Percentiles rank a stretch among this genome's conserved stretches.
These are phyloP conservation scores for sweet orange (Citrus sinensis) DNA, from an alignment of 345 rosid species.

Conservation along the genomic window DVS_A1.0 CM039162.1:20006501-20007000, in stretches of 20 bases:
- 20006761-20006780: no score
- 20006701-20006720: not conserved
- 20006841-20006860: not conserved
- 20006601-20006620: conserved; percentile 40
- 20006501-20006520: not conserved
- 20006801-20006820: no score
- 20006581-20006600: not conserved
- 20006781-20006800: not conserved
- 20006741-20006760: not conserved
- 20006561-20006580: not conserved
- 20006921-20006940: not conserved
- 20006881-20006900: not conserved
- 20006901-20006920: not conserved
- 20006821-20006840: not conserved
- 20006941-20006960: not conserved
- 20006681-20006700: conserved; percentile 47
- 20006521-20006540: not conserved
- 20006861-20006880: not conserved
- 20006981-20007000: conserved; percentile 60
- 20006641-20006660: conserved; percentile 79
- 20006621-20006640: conserved; percentile 90
- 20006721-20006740: not conserved
- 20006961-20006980: conserved; percentile 58
- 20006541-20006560: not conserved
- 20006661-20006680: conserved; percentile 86